These are phyloP conservation scores for Opeltia flavorubescens DNA, from an alignment of 495 filamentous ascomycete genomes.

Conservation along the genomic window DNA sequence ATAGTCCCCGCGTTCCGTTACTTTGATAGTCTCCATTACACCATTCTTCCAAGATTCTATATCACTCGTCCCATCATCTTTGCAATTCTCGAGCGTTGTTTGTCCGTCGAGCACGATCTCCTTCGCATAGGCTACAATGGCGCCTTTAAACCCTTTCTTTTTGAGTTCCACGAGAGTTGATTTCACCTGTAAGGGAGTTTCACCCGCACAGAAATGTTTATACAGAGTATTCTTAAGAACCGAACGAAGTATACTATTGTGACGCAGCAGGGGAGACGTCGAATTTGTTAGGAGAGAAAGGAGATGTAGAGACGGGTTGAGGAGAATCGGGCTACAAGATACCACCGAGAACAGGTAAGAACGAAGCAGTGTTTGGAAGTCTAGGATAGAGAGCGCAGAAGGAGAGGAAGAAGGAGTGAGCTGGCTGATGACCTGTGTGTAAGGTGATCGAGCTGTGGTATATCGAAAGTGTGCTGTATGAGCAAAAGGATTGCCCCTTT, in stretches of 20 bases:
- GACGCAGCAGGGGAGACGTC: slow-evolving; percentile 33
- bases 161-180: slow-evolving; percentile 24
- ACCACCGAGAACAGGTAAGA: slow-evolving; percentile 66
- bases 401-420: slow-evolving; percentile 10
- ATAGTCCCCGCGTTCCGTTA: slow-evolving; percentile 65
- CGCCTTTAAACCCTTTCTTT: slow-evolving; percentile 28
- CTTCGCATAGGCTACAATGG: slow-evolving; percentile 33
- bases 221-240: slow-evolving; percentile 33
- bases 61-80: slow-evolving; percentile 24
- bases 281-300: slow-evolving; percentile 61
- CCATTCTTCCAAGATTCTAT: slow-evolving; percentile 61
- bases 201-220: slow-evolving; percentile 33
- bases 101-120: slow-evolving; percentile 29
- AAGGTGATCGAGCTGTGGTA: neutral
- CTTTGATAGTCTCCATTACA: slow-evolving; percentile 59
- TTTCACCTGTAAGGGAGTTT: slow-evolving; percentile 22
- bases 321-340: slow-evolving; percentile 60
- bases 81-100: slow-evolving; percentile 17
- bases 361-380: slow-evolving; percentile 58
- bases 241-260: slow-evolving; percentile 26
- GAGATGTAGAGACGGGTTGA: slow-evolving; percentile 53
- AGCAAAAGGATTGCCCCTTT: no score
- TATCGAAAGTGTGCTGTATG: no score
- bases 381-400: slow-evolving; percentile 59
- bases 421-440: neutral